Evolutionary conservation across 2,329 filamentous ascomycete species (phyloP).

Genomic region (Monosporascus sp.): DNA sequence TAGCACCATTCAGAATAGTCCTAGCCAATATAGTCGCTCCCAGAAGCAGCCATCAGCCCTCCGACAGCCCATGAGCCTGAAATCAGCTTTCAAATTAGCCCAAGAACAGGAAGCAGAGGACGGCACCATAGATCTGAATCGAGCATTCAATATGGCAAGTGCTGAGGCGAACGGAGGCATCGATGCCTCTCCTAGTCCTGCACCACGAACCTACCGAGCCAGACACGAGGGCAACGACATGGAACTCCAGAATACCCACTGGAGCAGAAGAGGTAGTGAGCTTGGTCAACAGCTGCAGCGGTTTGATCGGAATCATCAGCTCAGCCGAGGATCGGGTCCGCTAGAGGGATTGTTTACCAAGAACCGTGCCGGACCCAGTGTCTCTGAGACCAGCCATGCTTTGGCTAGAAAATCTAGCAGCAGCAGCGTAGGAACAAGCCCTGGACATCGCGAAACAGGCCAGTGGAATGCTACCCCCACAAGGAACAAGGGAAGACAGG

Average conservation of each 20-base stretch:
- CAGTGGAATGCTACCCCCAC: slow-evolving; percentile 8
- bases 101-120: slow-evolving; percentile 19
- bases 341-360: slow-evolving; percentile 32
- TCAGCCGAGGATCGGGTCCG: slow-evolving; percentile 15
- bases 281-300: slow-evolving; percentile 24
- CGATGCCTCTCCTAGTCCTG: slow-evolving; percentile 27
- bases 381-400: slow-evolving; percentile 31
- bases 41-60: slow-evolving; percentile 13
- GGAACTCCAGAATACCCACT: slow-evolving; percentile 7
- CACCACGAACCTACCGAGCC: slow-evolving; percentile 17
- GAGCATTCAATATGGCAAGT: slow-evolving; percentile 24
- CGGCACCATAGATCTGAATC: slow-evolving; percentile 16
- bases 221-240: slow-evolving; percentile 15
- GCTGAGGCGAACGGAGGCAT: slow-evolving; percentile 20
- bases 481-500: slow-evolving; percentile 7
- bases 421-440: slow-evolving; percentile 24
- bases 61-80: slow-evolving; percentile 23
- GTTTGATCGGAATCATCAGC: slow-evolving; percentile 26
- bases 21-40: slow-evolving; percentile 1
- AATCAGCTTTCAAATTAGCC: slow-evolving; percentile 22
- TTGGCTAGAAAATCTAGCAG: slow-evolving; percentile 32
- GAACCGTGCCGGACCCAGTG: slow-evolving; percentile 26
- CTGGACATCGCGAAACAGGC: slow-evolving; percentile 16
- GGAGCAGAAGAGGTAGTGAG: slow-evolving; percentile 26
- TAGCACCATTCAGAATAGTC: slow-evolving; percentile 1